phyloP scores from a whole-genome alignment of 1,284 basidiomycete species.

The Cutaneotrichosporon dermatis region DNA sequence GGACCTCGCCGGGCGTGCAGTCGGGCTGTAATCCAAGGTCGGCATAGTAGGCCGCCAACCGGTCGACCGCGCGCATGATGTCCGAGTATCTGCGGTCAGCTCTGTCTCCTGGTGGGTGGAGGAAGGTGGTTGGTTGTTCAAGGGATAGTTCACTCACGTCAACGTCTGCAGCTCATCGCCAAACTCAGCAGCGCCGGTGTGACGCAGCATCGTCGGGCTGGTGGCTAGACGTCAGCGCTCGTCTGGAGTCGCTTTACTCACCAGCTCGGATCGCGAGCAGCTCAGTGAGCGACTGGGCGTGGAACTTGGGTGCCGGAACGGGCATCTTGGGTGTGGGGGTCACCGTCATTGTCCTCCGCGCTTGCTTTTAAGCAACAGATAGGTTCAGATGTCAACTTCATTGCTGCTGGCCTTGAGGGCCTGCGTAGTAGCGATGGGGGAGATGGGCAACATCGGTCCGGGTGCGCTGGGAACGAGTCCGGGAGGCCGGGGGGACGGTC shows the following conservation, averaged over 20 bases:
- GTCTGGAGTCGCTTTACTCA: constrained; percentile 13
- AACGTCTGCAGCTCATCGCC: constrained; percentile 41
- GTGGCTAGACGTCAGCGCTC: neutral
- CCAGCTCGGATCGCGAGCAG: constrained; percentile 40
- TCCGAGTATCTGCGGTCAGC: constrained; percentile 41
- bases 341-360: constrained; percentile 23
- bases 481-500: too few relatives aligned
- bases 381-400: too few relatives aligned
- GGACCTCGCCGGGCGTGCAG: constrained; percentile 17
- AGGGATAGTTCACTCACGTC: constrained; percentile 23
- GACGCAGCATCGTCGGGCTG: constrained; percentile 37
- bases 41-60: constrained; percentile 51
- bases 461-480: too few relatives aligned
- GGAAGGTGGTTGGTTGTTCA: neutral
- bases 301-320: constrained; percentile 18
- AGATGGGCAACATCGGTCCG: too few relatives aligned
- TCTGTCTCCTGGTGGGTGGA: too few relatives aligned
- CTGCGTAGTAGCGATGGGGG: too few relatives aligned
- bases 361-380: too few relatives aligned
- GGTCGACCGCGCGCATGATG: constrained; percentile 48
- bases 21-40: constrained; percentile 22
- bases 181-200: constrained; percentile 45
- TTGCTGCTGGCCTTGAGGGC: too few relatives aligned
- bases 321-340: constrained; percentile 18
- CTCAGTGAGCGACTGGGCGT: constrained; percentile 40